Conservation (phyloP, 192 early-diverging fungal genomes). For the Pecoramyces ruminantium region DNA sequence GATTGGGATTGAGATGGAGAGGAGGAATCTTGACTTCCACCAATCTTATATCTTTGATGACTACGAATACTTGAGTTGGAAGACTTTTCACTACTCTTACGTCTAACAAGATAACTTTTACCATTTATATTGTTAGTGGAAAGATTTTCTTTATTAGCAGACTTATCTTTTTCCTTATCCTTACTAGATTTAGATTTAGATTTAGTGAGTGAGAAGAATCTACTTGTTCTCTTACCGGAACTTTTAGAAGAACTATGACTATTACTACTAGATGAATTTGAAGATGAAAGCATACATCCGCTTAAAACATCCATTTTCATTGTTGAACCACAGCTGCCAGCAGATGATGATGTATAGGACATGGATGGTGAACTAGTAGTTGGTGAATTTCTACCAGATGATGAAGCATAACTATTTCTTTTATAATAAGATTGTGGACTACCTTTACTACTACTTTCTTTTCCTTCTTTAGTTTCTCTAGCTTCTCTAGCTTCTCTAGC, state of each 20-base stretch:
- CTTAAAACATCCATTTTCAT: not conserved
- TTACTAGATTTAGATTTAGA: not conserved
- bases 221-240: not conserved
- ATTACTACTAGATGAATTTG: not conserved
- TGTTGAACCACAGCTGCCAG: too few species aligned
- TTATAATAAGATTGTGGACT: too few species aligned
- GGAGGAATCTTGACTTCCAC: not conserved
- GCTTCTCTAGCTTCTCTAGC: too few species aligned
- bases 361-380: too few species aligned
- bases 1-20: not conserved
- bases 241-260: not conserved
- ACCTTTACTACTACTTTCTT: too few species aligned
- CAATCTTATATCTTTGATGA: not conserved
- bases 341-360: too few species aligned
- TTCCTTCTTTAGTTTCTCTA: too few species aligned
- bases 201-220: not conserved
- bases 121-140: not conserved
- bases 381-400: too few species aligned
- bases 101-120: not conserved
- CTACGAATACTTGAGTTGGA: not conserved
- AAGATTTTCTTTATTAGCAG: not conserved
- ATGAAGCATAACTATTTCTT: too few species aligned
- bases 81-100: not conserved
- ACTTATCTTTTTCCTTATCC: not conserved
- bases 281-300: not conserved